Conservation (phyloP, 1,139 yeast species). For the Suhomyces taliae region DNA sequence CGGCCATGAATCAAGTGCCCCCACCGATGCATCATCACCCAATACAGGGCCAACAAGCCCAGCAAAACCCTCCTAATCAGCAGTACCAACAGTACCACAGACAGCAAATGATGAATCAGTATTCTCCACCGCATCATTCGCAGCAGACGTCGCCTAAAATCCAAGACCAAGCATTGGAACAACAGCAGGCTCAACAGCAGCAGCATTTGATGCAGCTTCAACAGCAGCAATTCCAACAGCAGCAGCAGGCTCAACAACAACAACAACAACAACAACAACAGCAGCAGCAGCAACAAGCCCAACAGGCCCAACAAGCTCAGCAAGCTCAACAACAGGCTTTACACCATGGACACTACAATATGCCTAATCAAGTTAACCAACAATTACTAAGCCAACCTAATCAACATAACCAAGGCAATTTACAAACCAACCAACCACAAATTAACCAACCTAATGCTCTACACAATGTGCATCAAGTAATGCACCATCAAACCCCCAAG, state of each 20-base stretch:
- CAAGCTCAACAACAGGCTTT: conserved; percentile 8
- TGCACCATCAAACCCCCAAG: not conserved
- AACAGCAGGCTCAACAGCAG: conserved; percentile 16
- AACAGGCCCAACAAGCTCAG: conserved; percentile 7
- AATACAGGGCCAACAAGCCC: conserved; percentile 10
- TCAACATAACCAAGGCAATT: not conserved
- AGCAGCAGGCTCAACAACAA: conserved; percentile 10
- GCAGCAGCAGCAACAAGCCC: conserved; percentile 10
- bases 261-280: conserved; percentile 18
- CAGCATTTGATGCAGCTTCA: conserved; percentile 14
- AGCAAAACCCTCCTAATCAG: conserved; percentile 8
- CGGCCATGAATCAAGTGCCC: conserved; percentile 6
- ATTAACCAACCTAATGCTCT: not conserved
- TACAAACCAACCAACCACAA: not conserved
- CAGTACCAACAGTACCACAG: conserved; percentile 12
- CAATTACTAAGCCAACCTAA: not conserved
- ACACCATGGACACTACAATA: not conserved
- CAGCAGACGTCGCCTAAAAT: conserved; percentile 12
- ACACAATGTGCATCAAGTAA: not conserved
- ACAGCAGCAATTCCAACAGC: conserved; percentile 16
- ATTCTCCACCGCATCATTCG: conserved; percentile 7
- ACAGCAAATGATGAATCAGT: conserved; percentile 13
- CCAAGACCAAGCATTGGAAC: conserved; percentile 15
- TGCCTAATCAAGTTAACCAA: not conserved
- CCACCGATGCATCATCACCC: conserved; percentile 5